Evolutionary conservation across 129 eudicot species (phyloP), one percentile per base, ranked within the genome.

Genomic region (Dittrichia graveolens): DNA sequence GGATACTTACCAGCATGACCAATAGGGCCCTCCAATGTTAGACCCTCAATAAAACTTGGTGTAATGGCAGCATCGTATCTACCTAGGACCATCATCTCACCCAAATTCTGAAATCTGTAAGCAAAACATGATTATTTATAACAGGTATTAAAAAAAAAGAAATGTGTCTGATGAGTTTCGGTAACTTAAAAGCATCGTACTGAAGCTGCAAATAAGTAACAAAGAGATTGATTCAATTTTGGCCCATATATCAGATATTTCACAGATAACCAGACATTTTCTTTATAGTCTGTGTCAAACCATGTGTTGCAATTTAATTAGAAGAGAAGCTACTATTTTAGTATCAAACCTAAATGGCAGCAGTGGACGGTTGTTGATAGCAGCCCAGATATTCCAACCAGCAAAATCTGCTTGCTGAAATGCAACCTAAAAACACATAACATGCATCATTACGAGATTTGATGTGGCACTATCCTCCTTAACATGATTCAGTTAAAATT

Each of bases 371-470:
- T 84, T 86, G 78, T 90, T 90, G 39, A 95, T 95, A 72, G 97
- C 97, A 61, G 99, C 99, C 99, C 99, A 95, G 3, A 95, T 64
- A 81, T 95, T 95, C 99, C 99, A 95, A 71, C 99, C 99, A 44
- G 96, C 85, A 83, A 90, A 95, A 84, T 95, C 99, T 39, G 99
- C 97, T 75, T 95, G 89, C 77, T 95, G 99, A 66, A 95, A 90
- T 49, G 99, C 99, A 63, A 95, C 99, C 99, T 95, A 86, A 41
- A 61, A 73, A 71, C 3, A 9, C 35, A 63, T 40, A 16, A 54
- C n/a, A 13, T 52, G 41, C 34, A 37, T 45, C 63, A 41, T 43
- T 24, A 52, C 54, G 54, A 65, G 38, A 34, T 24, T 24, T 24
- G 31, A 24, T 24, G 31, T 24, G 31, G 31, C 31, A 24, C 31